phyloP scores from a whole-genome alignment of 345 rosid species.

The Syzygium oleosum region DNA sequence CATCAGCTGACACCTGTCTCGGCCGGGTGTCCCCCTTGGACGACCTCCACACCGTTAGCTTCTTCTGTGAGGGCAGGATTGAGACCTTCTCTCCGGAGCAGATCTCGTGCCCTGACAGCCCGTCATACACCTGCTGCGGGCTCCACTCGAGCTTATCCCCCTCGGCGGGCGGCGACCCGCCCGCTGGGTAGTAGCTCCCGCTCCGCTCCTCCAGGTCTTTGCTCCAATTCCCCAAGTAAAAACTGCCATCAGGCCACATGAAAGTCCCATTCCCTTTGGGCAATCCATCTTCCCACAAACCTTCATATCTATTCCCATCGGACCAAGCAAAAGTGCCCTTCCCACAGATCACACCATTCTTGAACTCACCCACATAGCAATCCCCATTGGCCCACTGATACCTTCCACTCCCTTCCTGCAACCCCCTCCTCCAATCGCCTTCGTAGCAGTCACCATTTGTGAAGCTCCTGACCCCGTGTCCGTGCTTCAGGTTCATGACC shows the following conservation, averaged over 20 bases:
- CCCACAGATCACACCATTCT: conserved; percentile 55
- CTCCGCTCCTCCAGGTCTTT: conserved; percentile 64
- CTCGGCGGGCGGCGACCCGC: conserved; percentile 5
- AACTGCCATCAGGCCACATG: conserved; percentile 76
- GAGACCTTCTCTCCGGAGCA: conserved; percentile 62
- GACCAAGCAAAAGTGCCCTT: conserved; percentile 67
- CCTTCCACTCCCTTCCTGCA: conserved; percentile 74
- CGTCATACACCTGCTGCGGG: conserved; percentile 47
- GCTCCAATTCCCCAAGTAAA: conserved; percentile 83
- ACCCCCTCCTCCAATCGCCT: conserved; percentile 82
- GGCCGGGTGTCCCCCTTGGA: conserved; percentile 43
- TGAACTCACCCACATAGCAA: conserved; percentile 70
- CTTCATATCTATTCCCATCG: conserved; percentile 59
- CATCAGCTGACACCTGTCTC: conserved; percentile 70
- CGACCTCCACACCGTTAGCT: conserved; percentile 67
- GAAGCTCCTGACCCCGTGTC: conserved; percentile 51
- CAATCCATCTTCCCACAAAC: conserved; percentile 73
- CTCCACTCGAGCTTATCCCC: conserved; percentile 49
- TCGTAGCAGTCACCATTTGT: conserved; percentile 75
- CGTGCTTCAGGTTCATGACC: conserved; percentile 91
- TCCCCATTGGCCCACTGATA: conserved; percentile 64
- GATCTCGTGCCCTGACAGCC: conserved; percentile 25
- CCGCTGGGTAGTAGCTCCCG: conserved; percentile 66
- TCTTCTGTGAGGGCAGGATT: conserved; percentile 81
- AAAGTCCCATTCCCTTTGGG: conserved; percentile 75